Evolutionary conservation across 2,329 filamentous ascomycete species (phyloP).

Genomic region (Hymenoscyphus occultus): DNA sequence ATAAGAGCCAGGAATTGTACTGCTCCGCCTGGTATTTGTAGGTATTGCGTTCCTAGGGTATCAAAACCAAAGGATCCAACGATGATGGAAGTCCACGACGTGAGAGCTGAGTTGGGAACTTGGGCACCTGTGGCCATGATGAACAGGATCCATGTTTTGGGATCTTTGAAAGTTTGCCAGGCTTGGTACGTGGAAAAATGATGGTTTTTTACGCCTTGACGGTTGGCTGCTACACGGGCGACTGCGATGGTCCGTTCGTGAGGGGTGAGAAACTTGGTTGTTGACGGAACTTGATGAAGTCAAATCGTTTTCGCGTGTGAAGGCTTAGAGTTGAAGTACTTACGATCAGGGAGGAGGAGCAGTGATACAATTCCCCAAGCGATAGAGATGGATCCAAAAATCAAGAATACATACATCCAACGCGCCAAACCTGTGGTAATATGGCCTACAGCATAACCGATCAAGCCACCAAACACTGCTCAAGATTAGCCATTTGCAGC

Average conservation of each 20-base stretch:
- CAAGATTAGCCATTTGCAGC: not conserved
- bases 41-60: conserved; percentile 51
- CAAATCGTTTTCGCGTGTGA: not conserved
- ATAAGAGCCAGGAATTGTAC: conserved; percentile 55
- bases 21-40: conserved; percentile 58
- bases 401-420: conserved; percentile 59
- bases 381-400: conserved; percentile 54
- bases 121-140: conserved; percentile 50
- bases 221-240: conserved; percentile 51
- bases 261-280: conserved; percentile 41
- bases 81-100: conserved; percentile 42
- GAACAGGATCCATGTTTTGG: conserved; percentile 40
- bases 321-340: not conserved
- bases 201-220: conserved; percentile 52
- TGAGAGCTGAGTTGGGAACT: conserved; percentile 55
- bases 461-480: conserved; percentile 49
- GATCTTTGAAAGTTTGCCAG: conserved; percentile 45
- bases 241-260: conserved; percentile 45
- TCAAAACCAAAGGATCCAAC: conserved; percentile 36
- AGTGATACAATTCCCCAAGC: conserved; percentile 39
- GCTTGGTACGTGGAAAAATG: conserved; percentile 50
- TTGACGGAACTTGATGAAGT: conserved; percentile 38
- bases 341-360: conserved; percentile 46
- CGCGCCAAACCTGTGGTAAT: conserved; percentile 49
- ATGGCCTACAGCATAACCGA: conserved; percentile 50